These are phyloP conservation scores for Neurospora sp. DNA, from an alignment of 495 filamentous ascomycete genomes.

Conservation along the genomic window DNA sequence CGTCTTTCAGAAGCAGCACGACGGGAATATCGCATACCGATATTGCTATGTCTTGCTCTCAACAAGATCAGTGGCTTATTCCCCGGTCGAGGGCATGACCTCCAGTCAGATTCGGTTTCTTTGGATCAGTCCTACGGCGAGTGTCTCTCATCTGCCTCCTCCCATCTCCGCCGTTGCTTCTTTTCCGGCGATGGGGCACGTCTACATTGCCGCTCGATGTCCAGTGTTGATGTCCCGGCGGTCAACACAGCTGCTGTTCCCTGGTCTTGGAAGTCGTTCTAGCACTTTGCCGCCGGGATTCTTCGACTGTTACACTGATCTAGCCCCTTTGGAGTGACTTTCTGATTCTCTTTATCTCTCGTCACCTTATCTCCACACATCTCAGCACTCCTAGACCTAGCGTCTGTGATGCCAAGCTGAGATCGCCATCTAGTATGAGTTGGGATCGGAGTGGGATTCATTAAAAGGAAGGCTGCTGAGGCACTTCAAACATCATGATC, in stretches of 20 bases:
- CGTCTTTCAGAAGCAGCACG: neutral
- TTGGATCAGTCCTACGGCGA: neutral
- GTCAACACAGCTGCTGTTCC: neutral
- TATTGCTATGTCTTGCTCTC: neutral
- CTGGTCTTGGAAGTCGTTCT: neutral
- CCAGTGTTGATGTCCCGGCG: neutral
- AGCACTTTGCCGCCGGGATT: neutral
- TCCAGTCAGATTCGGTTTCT: neutral
- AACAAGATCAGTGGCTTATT: neutral
- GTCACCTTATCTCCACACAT: neutral
- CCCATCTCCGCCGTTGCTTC: neutral
- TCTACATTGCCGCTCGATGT: neutral
- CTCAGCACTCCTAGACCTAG: neutral
- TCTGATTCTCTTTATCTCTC: neutral
- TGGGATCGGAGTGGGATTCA: neutral
- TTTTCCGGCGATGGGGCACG: neutral
- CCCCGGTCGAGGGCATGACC: neutral
- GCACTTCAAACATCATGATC: conserved; percentile 5
- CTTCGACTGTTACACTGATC: neutral
- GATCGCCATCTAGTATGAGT: neutral
- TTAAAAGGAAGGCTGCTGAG: neutral
- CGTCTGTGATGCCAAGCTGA: neutral
- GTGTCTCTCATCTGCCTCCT: neutral
- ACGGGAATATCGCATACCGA: neutral
- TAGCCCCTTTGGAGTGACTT: neutral